These are phyloP conservation scores for Colletotrichum orbiculare DNA, from an alignment of 2,329 filamentous ascomycete genomes.

Conservation along the genomic window DNA sequence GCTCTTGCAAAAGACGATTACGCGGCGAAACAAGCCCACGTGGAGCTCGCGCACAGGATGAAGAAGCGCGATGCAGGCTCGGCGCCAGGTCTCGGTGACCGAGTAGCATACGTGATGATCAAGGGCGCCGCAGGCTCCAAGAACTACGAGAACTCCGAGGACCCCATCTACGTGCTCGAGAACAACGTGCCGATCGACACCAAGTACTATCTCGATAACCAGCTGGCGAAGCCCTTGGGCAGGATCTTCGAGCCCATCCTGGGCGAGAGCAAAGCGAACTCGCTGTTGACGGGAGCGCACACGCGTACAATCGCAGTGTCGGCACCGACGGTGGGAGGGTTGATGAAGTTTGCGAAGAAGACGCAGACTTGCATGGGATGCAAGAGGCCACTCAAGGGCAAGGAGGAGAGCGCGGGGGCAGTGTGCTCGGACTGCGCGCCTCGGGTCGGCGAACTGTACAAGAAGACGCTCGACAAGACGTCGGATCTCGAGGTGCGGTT, in stretches of 20 bases:
- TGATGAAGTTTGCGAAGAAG: slow-evolving; percentile 99
- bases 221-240: slow-evolving; percentile 91
- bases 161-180: slow-evolving; percentile 96
- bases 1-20: slow-evolving; percentile 93
- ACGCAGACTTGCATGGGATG: slow-evolving; percentile 98
- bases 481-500: slow-evolving; percentile 95
- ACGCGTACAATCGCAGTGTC: slow-evolving; percentile 95
- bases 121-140: slow-evolving; percentile 90
- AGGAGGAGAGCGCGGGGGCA: slow-evolving; percentile 83
- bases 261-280: slow-evolving; percentile 89
- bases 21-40: slow-evolving; percentile 92
- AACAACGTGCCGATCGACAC: slow-evolving; percentile 98
- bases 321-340: slow-evolving; percentile 87
- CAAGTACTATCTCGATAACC: slow-evolving; percentile 98
- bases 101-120: slow-evolving; percentile 98
- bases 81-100: slow-evolving; percentile 90
- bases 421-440: slow-evolving; percentile 89
- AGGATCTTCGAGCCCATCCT: slow-evolving; percentile 98
- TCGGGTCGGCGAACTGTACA: slow-evolving; percentile 91
- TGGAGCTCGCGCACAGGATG: slow-evolving; percentile 96
- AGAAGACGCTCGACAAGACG: slow-evolving; percentile 87
- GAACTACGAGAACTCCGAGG: slow-evolving; percentile 97
- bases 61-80: slow-evolving; percentile 96
- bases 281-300: slow-evolving; percentile 90
- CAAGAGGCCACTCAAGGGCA: slow-evolving; percentile 90